Percentiles rank a stretch among this genome's conserved stretches.
phyloP scores from a whole-genome alignment of 371 early-diverging fungal species.

The Apophysomyces sp. region DNA sequence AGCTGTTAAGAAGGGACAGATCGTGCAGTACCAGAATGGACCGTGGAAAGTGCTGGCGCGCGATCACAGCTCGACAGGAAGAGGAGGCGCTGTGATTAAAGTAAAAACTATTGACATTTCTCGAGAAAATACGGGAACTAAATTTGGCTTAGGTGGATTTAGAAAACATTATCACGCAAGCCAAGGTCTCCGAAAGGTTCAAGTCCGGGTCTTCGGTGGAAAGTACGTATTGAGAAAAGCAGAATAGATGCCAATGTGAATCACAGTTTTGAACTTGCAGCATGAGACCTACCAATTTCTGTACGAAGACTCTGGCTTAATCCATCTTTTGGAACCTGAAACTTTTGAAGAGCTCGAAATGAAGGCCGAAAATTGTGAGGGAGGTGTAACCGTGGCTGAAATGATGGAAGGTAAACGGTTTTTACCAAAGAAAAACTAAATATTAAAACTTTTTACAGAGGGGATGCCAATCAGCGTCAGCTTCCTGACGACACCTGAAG shows the following conservation, averaged over 20 bases:
- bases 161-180: constrained; percentile 51
- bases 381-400: constrained; percentile 36
- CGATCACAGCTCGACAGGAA: constrained; percentile 44
- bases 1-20: constrained; percentile 45
- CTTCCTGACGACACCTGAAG: constrained; percentile 47
- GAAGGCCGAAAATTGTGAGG: constrained; percentile 56
- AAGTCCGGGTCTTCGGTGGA: constrained; percentile 64
- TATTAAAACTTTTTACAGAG: constrained; percentile 22
- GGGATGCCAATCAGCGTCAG: constrained; percentile 45
- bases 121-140: background rate
- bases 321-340: constrained; percentile 71
- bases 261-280: constrained; percentile 56
- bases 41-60: constrained; percentile 45
- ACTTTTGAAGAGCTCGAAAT: constrained; percentile 75
- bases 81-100: constrained; percentile 56
- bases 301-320: constrained; percentile 58
- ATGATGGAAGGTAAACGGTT: constrained; percentile 41
- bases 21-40: constrained; percentile 45
- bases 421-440: background rate
- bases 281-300: constrained; percentile 70
- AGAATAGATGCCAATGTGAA: background rate
- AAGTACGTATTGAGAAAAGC: constrained; percentile 25
- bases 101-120: constrained; percentile 7
- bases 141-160: constrained; percentile 56
- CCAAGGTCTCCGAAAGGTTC: constrained; percentile 64